Evolutionary conservation across 2,329 filamentous ascomycete species (phyloP).

Genomic region (Penicillium thymicola): DNA sequence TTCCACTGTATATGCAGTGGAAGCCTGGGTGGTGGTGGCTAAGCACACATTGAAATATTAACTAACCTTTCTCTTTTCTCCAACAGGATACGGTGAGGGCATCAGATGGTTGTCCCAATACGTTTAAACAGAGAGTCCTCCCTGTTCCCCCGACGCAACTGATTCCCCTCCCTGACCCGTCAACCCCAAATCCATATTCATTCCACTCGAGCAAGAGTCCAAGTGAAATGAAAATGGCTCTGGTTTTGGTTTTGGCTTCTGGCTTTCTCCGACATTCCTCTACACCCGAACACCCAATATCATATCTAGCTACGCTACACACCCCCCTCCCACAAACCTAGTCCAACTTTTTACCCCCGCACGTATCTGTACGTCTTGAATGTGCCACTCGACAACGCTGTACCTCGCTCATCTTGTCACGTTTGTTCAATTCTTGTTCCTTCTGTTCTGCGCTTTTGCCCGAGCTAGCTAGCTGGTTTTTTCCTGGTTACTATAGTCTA

Average conservation of each 20-base stretch:
- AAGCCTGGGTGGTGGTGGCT: neutral
- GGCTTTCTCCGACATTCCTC: neutral
- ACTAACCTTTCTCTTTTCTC: neutral
- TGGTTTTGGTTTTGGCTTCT: neutral
- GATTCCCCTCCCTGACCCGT: neutral
- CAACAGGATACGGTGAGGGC: conserved; percentile 74
- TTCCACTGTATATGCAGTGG: neutral
- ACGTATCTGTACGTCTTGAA: conserved; percentile 4
- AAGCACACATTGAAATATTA: neutral
- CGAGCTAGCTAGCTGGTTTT: conserved; percentile 9
- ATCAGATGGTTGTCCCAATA: conserved; percentile 93
- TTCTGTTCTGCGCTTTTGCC: neutral
- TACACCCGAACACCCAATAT: neutral
- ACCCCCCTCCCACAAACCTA: neutral
- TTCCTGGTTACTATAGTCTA: conserved; percentile 6
- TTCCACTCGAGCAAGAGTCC: neutral
- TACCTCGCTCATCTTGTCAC: neutral
- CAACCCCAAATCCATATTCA: neutral
- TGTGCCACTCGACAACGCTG: conserved; percentile 1
- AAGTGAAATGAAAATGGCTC: neutral
- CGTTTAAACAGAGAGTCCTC: conserved; percentile 56
- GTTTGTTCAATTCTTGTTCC: neutral
- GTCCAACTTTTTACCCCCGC: neutral
- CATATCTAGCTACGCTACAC: neutral
- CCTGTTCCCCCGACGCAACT: neutral